Evolutionary conservation across 306 rosid species (phyloP).

Genomic region (Sicyos baderoa): DNA sequence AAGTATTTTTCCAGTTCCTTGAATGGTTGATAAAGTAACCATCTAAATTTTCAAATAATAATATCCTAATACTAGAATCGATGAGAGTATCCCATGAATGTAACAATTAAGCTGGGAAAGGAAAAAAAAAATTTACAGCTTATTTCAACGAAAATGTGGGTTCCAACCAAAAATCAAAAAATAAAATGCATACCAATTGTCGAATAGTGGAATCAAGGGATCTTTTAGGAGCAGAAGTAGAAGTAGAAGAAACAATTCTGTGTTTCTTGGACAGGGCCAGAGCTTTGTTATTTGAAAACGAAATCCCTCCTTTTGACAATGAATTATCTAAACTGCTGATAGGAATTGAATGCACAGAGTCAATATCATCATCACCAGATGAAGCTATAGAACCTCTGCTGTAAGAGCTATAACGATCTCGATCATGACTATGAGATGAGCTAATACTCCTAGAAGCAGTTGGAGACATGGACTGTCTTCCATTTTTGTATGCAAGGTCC

Average conservation of each 20-base stretch:
- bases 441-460: constrained; percentile 66
- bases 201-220: constrained; percentile 62
- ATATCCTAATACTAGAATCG: background rate
- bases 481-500: constrained; percentile 45
- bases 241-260: constrained; percentile 47
- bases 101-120: background rate
- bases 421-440: constrained; percentile 65
- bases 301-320: constrained; percentile 39
- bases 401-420: constrained; percentile 60
- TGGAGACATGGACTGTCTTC: constrained; percentile 74
- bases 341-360: constrained; percentile 59
- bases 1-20: constrained; percentile 1
- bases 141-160: background rate
- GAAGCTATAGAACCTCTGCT: constrained; percentile 75
- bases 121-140: background rate
- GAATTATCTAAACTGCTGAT: constrained; percentile 52
- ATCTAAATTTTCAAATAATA: background rate
- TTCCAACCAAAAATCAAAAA: background rate
- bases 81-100: background rate
- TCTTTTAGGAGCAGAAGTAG: constrained; percentile 66
- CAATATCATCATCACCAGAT: constrained; percentile 75
- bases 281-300: constrained; percentile 45
- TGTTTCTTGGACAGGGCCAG: constrained; percentile 48
- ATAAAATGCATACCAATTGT: constrained; percentile 45
- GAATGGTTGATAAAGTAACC: background rate